These are phyloP conservation scores for Sugiyamaella floridensis DNA, from an alignment of 805 yeast genomes.

Conservation along the genomic window DNA sequence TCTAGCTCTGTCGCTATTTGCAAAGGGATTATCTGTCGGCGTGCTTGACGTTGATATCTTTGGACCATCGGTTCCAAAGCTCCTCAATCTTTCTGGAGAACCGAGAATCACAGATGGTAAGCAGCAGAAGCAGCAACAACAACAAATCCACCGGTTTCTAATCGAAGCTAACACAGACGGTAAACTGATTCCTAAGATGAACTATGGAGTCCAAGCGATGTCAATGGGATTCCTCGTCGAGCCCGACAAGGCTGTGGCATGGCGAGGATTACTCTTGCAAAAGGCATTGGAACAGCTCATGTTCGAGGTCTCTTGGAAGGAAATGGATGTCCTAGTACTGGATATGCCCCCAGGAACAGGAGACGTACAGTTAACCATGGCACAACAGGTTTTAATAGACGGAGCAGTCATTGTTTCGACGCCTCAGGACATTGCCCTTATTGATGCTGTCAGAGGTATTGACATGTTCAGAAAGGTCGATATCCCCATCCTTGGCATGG, in stretches of 20 bases:
- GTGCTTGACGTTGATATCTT: constrained; percentile 74
- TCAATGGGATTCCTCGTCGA: constrained; percentile 80
- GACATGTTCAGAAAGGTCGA: constrained; percentile 67
- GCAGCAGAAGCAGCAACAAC: constrained; percentile 2
- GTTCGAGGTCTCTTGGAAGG: constrained; percentile 71
- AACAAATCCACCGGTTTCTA: constrained; percentile 8
- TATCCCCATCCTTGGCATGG: constrained; percentile 68
- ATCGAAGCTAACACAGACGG: constrained; percentile 31
- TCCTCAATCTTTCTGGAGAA: constrained; percentile 62
- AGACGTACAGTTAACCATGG: constrained; percentile 75
- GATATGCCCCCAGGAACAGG: constrained; percentile 95
- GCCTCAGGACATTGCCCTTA: constrained; percentile 77
- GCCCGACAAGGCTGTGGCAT: constrained; percentile 58
- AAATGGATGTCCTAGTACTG: constrained; percentile 58
- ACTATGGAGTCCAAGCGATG: constrained; percentile 77
- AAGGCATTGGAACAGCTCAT: constrained; percentile 80
- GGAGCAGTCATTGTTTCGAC: constrained; percentile 82
- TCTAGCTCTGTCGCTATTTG: constrained; percentile 54
- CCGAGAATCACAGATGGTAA: constrained; percentile 44
- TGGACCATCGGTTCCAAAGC: constrained; percentile 76
- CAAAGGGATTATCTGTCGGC: constrained; percentile 53
- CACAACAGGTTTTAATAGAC: constrained; percentile 66
- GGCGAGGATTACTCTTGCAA: constrained; percentile 85
- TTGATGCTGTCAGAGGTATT: constrained; percentile 75
- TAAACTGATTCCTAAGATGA: constrained; percentile 55